These are phyloP conservation scores for Penicillium crustosum DNA, from an alignment of 2,329 filamentous ascomycete genomes.

Conservation along the genomic window DNA sequence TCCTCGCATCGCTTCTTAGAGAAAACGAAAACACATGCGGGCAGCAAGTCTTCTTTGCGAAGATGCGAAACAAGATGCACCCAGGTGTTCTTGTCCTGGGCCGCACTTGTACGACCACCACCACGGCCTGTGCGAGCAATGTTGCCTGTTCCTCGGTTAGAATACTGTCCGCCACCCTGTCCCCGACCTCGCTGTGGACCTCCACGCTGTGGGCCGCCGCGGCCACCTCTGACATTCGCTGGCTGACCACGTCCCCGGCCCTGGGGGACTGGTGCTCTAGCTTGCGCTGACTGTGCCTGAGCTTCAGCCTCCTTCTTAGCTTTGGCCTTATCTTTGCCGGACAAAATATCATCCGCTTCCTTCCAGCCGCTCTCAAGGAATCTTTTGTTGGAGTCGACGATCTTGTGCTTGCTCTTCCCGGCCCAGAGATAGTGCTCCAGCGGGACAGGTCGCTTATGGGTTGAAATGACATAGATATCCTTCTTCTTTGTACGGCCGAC, in stretches of 20 bases:
- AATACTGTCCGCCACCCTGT: constrained; percentile 57
- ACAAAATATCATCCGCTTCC: constrained; percentile 78
- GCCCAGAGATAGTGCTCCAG: constrained; percentile 97
- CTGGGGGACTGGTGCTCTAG: constrained; percentile 54
- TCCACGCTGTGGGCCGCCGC: constrained; percentile 37
- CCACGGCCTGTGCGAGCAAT: constrained; percentile 85
- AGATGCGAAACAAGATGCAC: constrained; percentile 91
- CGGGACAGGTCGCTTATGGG: constrained; percentile 89
- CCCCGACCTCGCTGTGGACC: constrained; percentile 46
- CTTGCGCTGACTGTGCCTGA: constrained; percentile 48
- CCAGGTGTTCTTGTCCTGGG: constrained; percentile 95
- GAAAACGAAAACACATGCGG: constrained; percentile 96
- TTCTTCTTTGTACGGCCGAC: constrained; percentile 97
- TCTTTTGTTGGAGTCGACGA: constrained; percentile 87
- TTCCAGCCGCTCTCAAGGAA: constrained; percentile 96
- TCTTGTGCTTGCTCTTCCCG: constrained; percentile 87
- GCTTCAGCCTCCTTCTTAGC: constrained; percentile 52
- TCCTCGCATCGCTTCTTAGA: constrained; percentile 98
- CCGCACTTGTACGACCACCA: constrained; percentile 81
- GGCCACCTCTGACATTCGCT: constrained; percentile 46
- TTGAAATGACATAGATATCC: constrained; percentile 98
- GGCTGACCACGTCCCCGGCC: constrained; percentile 55
- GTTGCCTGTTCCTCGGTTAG: constrained; percentile 68
- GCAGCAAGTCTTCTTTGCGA: constrained; percentile 80
- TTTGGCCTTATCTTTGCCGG: constrained; percentile 76